Percentiles rank a stretch among this genome's conserved stretches.
Evolutionary conservation across 139 green algal genomes (phyloP).

Genomic region (Chlorella ohadii): DNA sequence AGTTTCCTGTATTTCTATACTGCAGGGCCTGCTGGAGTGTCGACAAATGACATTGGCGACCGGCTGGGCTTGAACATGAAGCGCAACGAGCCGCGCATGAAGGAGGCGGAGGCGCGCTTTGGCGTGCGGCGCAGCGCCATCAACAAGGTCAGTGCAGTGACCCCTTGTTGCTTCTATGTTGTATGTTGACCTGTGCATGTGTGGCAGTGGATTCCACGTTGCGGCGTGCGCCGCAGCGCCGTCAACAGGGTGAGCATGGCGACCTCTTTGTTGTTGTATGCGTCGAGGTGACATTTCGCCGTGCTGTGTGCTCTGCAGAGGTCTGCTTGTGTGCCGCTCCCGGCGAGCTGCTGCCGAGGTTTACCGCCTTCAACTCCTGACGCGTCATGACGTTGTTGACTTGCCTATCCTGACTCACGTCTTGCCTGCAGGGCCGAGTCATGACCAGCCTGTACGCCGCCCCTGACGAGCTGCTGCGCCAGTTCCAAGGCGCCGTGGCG

Average conservation of each 20-base stretch:
- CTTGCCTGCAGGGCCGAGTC: slow-evolving; percentile 10
- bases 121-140: not conserved
- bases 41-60: not conserved
- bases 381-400: too few species aligned
- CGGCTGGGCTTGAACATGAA: slow-evolving; percentile 39
- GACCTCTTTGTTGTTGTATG: too few species aligned
- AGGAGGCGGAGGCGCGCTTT: slow-evolving; percentile 27
- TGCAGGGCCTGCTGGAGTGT: slow-evolving; percentile 23
- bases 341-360: too few species aligned
- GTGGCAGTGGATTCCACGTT: too few species aligned
- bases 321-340: too few species aligned
- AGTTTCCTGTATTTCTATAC: not conserved
- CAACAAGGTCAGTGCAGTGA: slow-evolving; percentile 28
- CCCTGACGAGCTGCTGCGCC: not conserved
- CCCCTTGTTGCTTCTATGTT: too few species aligned
- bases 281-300: too few species aligned
- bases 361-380: too few species aligned
- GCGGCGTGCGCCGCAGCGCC: too few species aligned
- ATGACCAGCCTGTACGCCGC: slow-evolving; percentile 25
- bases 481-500: not conserved
- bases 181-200: too few species aligned
- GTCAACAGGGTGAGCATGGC: too few species aligned
- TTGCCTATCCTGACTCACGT: not conserved
- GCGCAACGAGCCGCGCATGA: slow-evolving; percentile 25
- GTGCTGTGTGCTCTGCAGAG: too few species aligned